Percentiles rank a stretch among this genome's conserved stretches.
Evolutionary conservation across 208 protist species (phyloP).

Genomic region (Angomonas deanei): DNA sequence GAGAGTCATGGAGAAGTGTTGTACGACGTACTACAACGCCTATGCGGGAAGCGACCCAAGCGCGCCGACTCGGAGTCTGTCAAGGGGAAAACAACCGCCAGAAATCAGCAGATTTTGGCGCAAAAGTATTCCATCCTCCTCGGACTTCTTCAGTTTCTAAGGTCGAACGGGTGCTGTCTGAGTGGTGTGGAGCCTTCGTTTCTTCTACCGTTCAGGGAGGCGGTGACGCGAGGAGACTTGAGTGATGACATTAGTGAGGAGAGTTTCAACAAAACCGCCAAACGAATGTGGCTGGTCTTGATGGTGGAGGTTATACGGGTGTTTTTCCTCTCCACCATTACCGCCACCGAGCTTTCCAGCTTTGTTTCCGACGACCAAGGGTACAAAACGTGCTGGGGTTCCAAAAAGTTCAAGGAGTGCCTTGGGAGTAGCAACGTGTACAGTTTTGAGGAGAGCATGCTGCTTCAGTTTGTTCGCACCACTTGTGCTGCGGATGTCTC

Average conservation of each 20-base stretch:
- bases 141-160: conserved; percentile 59
- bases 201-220: conserved; percentile 75
- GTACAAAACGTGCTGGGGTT: conserved; percentile 22
- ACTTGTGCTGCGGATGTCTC: conserved; percentile 2
- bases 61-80: neutral
- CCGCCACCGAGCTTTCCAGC: conserved; percentile 10
- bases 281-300: conserved; percentile 61
- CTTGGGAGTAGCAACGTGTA: conserved; percentile 80
- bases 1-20: conserved; percentile 46
- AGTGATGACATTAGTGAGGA: neutral
- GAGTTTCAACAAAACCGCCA: conserved; percentile 25
- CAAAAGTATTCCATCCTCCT: conserved; percentile 44
- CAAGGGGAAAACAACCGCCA: neutral
- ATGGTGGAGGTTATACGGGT: conserved; percentile 71
- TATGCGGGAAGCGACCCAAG: conserved; percentile 51
- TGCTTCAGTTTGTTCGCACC: conserved; percentile 74
- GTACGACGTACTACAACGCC: conserved; percentile 56
- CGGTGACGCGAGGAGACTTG: neutral
- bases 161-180: conserved; percentile 70
- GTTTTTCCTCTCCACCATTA: conserved; percentile 60
- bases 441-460: conserved; percentile 69
- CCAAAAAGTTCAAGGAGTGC: conserved; percentile 15
- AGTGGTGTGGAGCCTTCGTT: conserved; percentile 60
- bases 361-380: neutral
- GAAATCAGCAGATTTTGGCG: neutral